phyloP scores from a whole-genome alignment of 2,329 filamentous ascomycete genomes.

The Fonsecaea pugnacius region DNA sequence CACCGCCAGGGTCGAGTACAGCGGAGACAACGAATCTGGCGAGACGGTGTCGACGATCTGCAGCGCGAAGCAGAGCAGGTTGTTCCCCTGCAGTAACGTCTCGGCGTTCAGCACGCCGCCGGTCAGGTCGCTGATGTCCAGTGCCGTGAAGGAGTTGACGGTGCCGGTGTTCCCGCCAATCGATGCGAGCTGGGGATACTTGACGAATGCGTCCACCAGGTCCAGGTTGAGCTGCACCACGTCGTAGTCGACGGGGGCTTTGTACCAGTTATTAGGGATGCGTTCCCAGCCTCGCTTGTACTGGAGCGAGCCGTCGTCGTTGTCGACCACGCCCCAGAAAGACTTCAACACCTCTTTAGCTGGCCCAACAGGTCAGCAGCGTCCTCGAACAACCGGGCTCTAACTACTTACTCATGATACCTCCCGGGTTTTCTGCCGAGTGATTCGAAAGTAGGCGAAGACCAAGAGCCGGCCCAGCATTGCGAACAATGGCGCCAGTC shows the following conservation, averaged over 20 bases:
- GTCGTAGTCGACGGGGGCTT: constrained; percentile 52
- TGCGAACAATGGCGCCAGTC: constrained; percentile 55
- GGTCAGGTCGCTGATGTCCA: constrained; percentile 51
- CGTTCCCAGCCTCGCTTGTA: constrained; percentile 57
- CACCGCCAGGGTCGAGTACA: constrained; percentile 41
- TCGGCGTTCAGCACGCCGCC: constrained; percentile 46
- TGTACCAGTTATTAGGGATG: constrained; percentile 61
- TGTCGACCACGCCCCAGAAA: constrained; percentile 54
- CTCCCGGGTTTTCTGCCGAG: constrained; percentile 47
- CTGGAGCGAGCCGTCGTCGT: constrained; percentile 47
- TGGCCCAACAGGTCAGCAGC: constrained; percentile 33
- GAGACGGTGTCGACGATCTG: constrained; percentile 43
- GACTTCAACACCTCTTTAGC: constrained; percentile 49
- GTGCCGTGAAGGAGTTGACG: constrained; percentile 56
- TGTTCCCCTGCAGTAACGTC: constrained; percentile 47
- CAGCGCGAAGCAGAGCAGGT: constrained; percentile 47
- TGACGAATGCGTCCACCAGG: constrained; percentile 43
- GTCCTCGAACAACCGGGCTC: neutral
- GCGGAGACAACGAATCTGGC: constrained; percentile 41
- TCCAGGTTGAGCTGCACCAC: constrained; percentile 51
- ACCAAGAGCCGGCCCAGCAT: constrained; percentile 55
- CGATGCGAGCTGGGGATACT: constrained; percentile 50
- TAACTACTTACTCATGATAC: constrained; percentile 44
- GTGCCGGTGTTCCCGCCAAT: constrained; percentile 60
- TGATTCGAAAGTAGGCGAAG: constrained; percentile 53